Percentiles rank a stretch among this genome's conserved stretches.
Conservation (phyloP, 441 rosid species). For the Biscutella laevigata region DNA sequence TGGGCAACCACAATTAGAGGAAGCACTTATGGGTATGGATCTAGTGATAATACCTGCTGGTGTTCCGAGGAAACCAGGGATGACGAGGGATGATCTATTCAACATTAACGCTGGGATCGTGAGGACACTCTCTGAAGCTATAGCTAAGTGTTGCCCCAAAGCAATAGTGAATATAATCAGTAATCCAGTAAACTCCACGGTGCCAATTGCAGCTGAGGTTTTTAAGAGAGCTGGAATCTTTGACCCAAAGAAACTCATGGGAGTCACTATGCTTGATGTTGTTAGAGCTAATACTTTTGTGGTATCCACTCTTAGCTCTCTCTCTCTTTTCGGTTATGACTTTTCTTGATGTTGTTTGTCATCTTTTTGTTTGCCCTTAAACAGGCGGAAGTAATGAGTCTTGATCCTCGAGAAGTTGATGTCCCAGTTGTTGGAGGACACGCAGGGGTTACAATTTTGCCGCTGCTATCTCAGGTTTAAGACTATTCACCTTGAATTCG, state of each 20-base stretch:
- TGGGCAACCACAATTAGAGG: slow-evolving; percentile 64
- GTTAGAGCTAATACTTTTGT: slow-evolving; percentile 90
- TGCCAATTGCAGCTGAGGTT: slow-evolving; percentile 86
- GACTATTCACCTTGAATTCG: neutral
- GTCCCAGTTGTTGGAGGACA: slow-evolving; percentile 87
- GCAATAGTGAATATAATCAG: slow-evolving; percentile 84
- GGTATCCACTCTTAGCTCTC: too few relatives aligned
- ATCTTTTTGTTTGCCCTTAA: too few relatives aligned
- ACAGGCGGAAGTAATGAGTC: slow-evolving; percentile 73
- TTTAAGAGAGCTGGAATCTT: slow-evolving; percentile 74
- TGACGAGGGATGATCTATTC: slow-evolving; percentile 95
- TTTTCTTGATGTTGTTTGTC: too few relatives aligned
- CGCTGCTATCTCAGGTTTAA: slow-evolving; percentile 72
- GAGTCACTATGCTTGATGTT: slow-evolving; percentile 88
- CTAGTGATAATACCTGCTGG: slow-evolving; percentile 90
- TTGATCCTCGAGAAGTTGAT: slow-evolving; percentile 68
- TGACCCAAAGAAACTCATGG: slow-evolving; percentile 74
- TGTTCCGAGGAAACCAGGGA: slow-evolving; percentile 94
- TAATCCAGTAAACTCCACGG: slow-evolving; percentile 88
- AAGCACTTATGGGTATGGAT: slow-evolving; percentile 76
- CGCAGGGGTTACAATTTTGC: slow-evolving; percentile 74
- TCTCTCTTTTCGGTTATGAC: too few relatives aligned
- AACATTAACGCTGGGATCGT: slow-evolving; percentile 93
- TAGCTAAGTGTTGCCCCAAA: slow-evolving; percentile 71
- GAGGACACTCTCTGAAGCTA: slow-evolving; percentile 72